These are phyloP conservation scores for Globisporangium alternatum DNA, from an alignment of 352 stramenopile genomes.

Conservation along the genomic window DNA sequence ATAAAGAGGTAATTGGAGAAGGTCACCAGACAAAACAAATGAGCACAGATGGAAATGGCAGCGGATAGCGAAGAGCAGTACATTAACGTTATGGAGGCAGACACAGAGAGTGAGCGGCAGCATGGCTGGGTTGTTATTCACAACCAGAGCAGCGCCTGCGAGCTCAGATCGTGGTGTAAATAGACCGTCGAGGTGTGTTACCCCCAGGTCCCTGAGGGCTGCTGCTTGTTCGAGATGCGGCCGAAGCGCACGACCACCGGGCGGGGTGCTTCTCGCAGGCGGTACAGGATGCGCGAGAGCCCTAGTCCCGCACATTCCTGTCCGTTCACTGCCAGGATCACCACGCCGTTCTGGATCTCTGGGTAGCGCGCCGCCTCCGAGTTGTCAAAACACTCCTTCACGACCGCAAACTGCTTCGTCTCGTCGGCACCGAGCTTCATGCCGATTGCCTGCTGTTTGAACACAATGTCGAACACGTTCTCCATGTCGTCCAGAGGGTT, in stretches of 20 bases:
- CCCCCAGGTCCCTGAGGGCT: slow-evolving; percentile 42
- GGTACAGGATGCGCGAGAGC: slow-evolving; percentile 71
- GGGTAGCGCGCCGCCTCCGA: slow-evolving; percentile 70
- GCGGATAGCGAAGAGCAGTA: neutral
- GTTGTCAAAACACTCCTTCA: slow-evolving; percentile 81
- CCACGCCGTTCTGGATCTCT: slow-evolving; percentile 79
- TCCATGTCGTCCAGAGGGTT: slow-evolving; percentile 62
- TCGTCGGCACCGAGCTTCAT: slow-evolving; percentile 80
- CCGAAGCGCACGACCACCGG: slow-evolving; percentile 83
- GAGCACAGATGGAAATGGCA: neutral
- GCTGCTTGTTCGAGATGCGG: slow-evolving; percentile 38
- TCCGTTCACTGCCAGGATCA: slow-evolving; percentile 79
- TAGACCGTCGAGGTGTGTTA: slow-evolving; percentile 15
- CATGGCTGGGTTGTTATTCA: neutral
- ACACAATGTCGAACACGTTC: slow-evolving; percentile 83
- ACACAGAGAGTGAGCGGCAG: neutral
- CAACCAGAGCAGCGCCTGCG: slow-evolving; percentile 13
- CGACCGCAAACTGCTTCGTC: slow-evolving; percentile 65
- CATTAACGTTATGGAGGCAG: slow-evolving; percentile 4
- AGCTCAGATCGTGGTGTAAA: slow-evolving; percentile 4
- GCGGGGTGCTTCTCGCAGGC: slow-evolving; percentile 70
- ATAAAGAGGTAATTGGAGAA: slow-evolving; percentile 1
- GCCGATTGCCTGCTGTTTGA: slow-evolving; percentile 82
- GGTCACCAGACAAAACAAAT: neutral
- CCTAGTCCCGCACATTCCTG: slow-evolving; percentile 70